Conservation (phyloP, 2,329 filamentous ascomycete species). For the Mycosphaerella sp. region DNA sequence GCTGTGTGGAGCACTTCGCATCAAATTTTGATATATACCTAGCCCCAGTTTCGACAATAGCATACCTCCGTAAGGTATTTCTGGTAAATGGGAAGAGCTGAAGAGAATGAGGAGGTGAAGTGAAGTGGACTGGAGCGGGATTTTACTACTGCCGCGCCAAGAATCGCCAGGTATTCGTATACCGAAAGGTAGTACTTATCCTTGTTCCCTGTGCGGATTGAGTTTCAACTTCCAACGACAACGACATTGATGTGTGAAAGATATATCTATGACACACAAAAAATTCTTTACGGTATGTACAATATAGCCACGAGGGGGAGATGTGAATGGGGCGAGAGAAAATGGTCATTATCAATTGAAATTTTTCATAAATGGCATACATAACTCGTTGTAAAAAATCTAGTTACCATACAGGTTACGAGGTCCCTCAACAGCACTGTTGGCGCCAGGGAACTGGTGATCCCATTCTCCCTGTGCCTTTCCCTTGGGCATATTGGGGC, state of each 20-base stretch:
- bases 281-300: no score
- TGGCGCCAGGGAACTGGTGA: slow-evolving; percentile 16
- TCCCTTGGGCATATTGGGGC: slow-evolving; percentile 19
- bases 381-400: background rate
- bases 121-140: background rate
- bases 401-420: slow-evolving; percentile 8
- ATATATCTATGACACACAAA: no score
- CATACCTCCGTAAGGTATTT: no score
- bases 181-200: background rate
- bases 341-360: background rate
- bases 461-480: slow-evolving; percentile 14
- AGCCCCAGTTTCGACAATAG: no score
- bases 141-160: background rate
- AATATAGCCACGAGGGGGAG: background rate
- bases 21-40: no score
- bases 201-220: no score
- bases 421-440: slow-evolving; percentile 3
- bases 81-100: no score
- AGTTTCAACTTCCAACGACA: background rate
- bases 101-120: no score
- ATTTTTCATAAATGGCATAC: background rate
- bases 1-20: no score
- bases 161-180: background rate
- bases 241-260: no score
- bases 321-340: background rate